A percentile compares a stretch with the other conserved stretches of the same genome.
Conservation (phyloP, 2,329 filamentous ascomycete species). For the Beauveria pseudobassiana region DNA sequence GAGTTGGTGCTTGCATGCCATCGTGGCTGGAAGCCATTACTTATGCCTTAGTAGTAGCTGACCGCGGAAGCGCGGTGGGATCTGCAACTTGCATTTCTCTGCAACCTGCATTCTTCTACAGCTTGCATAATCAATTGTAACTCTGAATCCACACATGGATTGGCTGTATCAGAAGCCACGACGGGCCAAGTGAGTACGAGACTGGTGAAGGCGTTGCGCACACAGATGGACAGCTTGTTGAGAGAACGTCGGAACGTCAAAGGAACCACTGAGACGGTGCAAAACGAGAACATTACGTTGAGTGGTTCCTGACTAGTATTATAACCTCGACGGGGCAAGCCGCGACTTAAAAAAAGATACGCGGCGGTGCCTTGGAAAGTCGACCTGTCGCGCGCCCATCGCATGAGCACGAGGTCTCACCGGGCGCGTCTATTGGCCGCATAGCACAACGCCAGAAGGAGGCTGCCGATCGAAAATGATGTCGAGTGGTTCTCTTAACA, state of each 20-base stretch:
- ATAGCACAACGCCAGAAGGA: not conserved
- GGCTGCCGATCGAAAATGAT: not conserved
- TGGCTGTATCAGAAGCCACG: not conserved
- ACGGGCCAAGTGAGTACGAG: not conserved
- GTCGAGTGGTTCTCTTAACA: not conserved
- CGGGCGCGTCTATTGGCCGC: constrained; percentile 10
- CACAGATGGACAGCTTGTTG: not conserved
- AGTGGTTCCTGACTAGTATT: not conserved
- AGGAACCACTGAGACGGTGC: not conserved
- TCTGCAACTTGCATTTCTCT: no score
- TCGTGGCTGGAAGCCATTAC: not conserved
- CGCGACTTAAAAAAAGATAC: not conserved
- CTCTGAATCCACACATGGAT: not conserved
- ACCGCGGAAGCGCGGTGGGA: not conserved
- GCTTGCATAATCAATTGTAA: no score
- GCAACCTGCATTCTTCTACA: no score
- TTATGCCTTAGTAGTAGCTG: not conserved
- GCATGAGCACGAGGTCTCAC: constrained; percentile 10
- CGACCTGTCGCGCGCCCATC: not conserved
- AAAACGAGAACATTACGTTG: not conserved
- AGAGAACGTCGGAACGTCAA: not conserved
- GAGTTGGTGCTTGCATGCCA: not conserved
- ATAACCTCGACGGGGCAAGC: not conserved
- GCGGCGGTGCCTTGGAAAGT: not conserved
- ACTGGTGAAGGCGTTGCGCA: not conserved